Evolutionary conservation across 345 rosid species (phyloP).

Genomic region (Kandelia obovata): DNA sequence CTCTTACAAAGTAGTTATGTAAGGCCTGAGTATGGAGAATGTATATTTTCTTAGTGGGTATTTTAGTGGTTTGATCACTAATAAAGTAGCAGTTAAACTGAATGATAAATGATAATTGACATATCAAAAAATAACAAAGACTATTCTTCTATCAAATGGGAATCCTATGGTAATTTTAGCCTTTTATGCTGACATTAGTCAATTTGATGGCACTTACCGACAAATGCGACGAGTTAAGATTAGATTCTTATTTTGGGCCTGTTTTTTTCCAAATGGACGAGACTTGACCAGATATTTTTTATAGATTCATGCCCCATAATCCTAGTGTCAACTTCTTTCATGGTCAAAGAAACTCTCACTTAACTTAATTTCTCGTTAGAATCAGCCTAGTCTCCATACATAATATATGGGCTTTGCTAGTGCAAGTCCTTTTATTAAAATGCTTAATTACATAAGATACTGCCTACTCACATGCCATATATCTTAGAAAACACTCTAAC

Average conservation of each 20-base stretch:
- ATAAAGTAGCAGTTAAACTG: too few species aligned
- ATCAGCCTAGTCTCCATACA: not conserved
- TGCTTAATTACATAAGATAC: constrained; percentile 17
- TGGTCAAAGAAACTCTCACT: not conserved
- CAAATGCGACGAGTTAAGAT: constrained; percentile 22
- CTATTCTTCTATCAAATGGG: constrained; percentile 27
- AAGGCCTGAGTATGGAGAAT: too few species aligned
- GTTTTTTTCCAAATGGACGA: not conserved
- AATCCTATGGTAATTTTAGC: constrained; percentile 16
- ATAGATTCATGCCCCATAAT: not conserved
- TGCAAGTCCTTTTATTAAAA: constrained; percentile 40
- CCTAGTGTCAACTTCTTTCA: not conserved
- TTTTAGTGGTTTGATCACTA: too few species aligned
- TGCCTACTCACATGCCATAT: constrained; percentile 20
- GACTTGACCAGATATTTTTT: not conserved
- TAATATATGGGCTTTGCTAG: constrained; percentile 32
- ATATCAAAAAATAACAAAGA: not conserved
- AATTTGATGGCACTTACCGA: constrained; percentile 42
- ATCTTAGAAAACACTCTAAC: constrained; percentile 6
- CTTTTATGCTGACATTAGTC: constrained; percentile 25
- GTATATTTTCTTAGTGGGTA: too few species aligned
- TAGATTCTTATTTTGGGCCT: not conserved
- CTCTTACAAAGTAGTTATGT: too few species aligned
- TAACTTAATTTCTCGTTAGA: not conserved
- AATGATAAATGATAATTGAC: too few species aligned